Base-by-base conservation (phyloP, 768 basidiomycete species). In the Tulasnella sp. region DNA sequence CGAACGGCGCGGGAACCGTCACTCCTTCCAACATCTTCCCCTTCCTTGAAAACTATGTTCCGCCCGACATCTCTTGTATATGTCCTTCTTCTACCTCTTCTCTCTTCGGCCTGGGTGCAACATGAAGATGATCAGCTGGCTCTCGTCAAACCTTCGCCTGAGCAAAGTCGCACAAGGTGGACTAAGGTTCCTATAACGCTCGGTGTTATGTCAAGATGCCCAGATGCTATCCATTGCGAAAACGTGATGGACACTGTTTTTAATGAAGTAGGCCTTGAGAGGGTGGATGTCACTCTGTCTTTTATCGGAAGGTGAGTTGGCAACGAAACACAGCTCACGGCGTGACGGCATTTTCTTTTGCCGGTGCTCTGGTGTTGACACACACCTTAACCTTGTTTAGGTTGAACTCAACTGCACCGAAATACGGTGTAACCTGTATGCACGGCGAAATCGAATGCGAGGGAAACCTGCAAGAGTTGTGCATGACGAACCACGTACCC, bases 391-490 rank as follows among this genome's bases (percentile, higher is more conserved):
- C 34, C 76, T 27, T 58, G 3, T 27, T 10, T 80, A 95, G 94
- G 78, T 83, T 90, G 38, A 90, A 95, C 83, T 79, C 87, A n/a
- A 88, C 89, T 8, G 91, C 93, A 38, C 85, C 89, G n/a, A 86
- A 87, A 73, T 94, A 92, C 83, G 95, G 95, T n/a, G 90, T 93
- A 40, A 89, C 86, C 44, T 98, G 96, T 85, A 88, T 88, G 87
- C 96, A 97, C 83, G 96, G 95, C 24, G 86, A 86, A 6, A 85
- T 88, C 76, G 96, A 98, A 85, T 98, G 96, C 83, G 90, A 90
- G 19, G 96, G 94, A 62, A 96, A 97, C 86, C 90, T 95, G 24
- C 93, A 98, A 80, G 92, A 98, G 84, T 88, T 98, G 38, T 98
- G 97, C 84, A 92, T 85, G 14, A 27, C 19, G 80, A 82, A 76